Conservation (phyloP, 305 asterid species). For the Fraxinus angustifolia region DNA sequence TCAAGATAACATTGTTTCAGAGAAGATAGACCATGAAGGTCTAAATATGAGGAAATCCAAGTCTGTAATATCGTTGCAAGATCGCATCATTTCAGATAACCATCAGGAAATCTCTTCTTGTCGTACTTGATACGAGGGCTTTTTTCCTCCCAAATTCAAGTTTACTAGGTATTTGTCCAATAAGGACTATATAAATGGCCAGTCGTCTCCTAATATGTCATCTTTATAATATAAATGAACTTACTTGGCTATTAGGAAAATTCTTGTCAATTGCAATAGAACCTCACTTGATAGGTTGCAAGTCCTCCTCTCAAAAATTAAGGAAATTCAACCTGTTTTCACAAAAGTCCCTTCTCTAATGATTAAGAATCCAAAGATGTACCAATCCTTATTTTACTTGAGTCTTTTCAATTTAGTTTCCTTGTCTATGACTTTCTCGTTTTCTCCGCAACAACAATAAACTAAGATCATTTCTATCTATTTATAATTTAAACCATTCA, state of each 20-base stretch:
- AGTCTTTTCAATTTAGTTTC: background rate
- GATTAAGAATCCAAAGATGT: background rate
- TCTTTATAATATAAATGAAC: background rate
- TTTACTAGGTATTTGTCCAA: background rate
- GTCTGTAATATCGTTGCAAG: background rate
- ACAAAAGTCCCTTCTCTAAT: background rate
- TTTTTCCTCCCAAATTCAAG: background rate
- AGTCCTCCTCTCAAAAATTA: background rate
- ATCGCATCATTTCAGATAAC: background rate
- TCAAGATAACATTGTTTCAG: background rate
- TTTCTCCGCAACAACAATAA: background rate
- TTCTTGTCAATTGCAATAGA: background rate
- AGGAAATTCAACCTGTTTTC: background rate
- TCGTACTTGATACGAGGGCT: background rate
- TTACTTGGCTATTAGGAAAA: background rate
- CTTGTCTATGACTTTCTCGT: background rate
- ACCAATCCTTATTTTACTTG: background rate
- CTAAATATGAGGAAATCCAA: background rate
- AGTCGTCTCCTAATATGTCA: background rate
- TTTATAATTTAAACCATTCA: background rate
- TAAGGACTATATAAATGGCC: background rate
- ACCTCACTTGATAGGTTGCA: background rate
- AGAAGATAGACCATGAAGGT: background rate
- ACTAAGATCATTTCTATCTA: background rate
- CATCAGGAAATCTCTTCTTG: background rate